Conservation (phyloP, 1,139 yeast species). For the Hyphopichia pseudoburtonii region DNA sequence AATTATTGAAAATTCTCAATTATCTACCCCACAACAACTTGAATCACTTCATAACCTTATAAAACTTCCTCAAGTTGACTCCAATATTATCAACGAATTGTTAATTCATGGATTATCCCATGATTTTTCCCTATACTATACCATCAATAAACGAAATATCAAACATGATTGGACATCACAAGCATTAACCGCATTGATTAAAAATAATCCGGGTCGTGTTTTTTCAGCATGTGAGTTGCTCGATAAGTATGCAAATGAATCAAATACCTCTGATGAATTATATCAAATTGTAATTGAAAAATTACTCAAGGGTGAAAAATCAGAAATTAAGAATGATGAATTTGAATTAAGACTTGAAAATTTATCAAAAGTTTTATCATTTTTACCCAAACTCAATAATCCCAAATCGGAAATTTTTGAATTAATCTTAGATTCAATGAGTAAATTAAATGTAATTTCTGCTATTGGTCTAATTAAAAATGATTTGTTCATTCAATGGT, state of each 20-base stretch:
- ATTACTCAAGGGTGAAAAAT: conserved; percentile 21
- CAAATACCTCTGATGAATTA: conserved; percentile 11
- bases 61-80: neutral
- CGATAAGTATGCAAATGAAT: conserved; percentile 19
- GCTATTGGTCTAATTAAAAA: neutral
- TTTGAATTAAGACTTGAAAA: conserved; percentile 7
- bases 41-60: conserved; percentile 4
- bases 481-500: neutral
- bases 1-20: conserved; percentile 4
- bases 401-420: neutral
- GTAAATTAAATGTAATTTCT: conserved; percentile 1
- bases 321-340: conserved; percentile 11
- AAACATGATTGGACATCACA: conserved; percentile 12
- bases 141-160: conserved; percentile 16
- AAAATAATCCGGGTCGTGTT: conserved; percentile 43
- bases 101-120: conserved; percentile 20
- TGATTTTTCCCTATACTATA: conserved; percentile 34
- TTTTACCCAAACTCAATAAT: conserved; percentile 1
- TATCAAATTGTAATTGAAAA: conserved; percentile 19
- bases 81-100: conserved; percentile 13
- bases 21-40: conserved; percentile 3
- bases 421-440: neutral
- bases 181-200: conserved; percentile 26
- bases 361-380: conserved; percentile 6
- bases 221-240: conserved; percentile 34